Conservation (phyloP, 139 green algal species). For the Deuterostichococcus epilithicus region DNA sequence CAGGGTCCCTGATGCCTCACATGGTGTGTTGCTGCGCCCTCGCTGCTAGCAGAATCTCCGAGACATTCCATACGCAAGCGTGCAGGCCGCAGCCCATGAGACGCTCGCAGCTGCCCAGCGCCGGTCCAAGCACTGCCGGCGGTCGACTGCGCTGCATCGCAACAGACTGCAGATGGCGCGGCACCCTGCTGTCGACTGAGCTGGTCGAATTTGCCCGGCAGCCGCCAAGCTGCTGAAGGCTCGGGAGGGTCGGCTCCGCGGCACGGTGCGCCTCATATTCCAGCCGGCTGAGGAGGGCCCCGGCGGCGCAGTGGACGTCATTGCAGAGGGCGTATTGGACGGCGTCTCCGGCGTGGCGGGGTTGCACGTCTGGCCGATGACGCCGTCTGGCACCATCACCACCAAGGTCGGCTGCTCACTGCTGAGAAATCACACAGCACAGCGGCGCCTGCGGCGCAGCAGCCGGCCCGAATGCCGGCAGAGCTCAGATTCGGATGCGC, state of each 20-base stretch:
- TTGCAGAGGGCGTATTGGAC: constrained; percentile 50
- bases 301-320: constrained; percentile 66
- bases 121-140: too few relatives aligned
- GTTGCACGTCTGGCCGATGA: constrained; percentile 77
- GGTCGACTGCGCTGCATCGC: too few relatives aligned
- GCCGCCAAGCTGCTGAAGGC: constrained; percentile 74
- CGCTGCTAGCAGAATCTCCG: too few relatives aligned
- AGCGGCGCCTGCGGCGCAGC: neutral
- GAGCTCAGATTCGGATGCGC: neutral
- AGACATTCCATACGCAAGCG: too few relatives aligned
- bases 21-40: too few relatives aligned
- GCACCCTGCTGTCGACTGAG: too few relatives aligned
- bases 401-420: neutral
- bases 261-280: constrained; percentile 84
- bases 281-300: constrained; percentile 89
- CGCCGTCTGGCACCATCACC: constrained; percentile 56
- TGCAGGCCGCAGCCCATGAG: too few relatives aligned
- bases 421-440: neutral
- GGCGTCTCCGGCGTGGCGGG: constrained; percentile 58
- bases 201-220: constrained; percentile 85
- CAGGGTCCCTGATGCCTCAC: constrained; percentile 78
- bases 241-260: constrained; percentile 37
- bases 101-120: too few relatives aligned
- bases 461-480: too few relatives aligned
- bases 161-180: too few relatives aligned